These are phyloP conservation scores for Austroboletus novae-zelandiae DNA, from an alignment of 1,284 basidiomycete genomes.

Conservation along the genomic window DNA sequence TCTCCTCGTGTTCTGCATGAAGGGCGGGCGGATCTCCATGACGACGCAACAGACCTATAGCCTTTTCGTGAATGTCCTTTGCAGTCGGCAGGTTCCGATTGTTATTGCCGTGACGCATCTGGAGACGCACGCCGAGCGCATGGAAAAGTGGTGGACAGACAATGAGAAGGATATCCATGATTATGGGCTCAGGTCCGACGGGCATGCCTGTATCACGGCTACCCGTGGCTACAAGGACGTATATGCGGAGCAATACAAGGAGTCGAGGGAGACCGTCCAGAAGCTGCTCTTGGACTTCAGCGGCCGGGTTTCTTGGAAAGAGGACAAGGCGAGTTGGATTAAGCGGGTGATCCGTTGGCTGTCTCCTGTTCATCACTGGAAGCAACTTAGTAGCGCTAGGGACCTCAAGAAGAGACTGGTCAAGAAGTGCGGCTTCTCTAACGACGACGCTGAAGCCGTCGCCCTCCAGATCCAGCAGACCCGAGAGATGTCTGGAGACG, in stretches of 20 bases:
- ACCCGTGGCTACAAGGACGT: slow-evolving; percentile 19
- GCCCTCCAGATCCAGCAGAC: slow-evolving; percentile 20
- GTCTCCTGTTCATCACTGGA: slow-evolving; percentile 11
- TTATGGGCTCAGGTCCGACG: slow-evolving; percentile 22
- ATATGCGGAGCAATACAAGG: slow-evolving; percentile 24
- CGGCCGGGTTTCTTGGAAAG: slow-evolving; percentile 19
- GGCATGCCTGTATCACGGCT: slow-evolving; percentile 32
- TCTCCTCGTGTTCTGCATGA: slow-evolving; percentile 41
- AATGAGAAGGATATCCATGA: slow-evolving; percentile 23
- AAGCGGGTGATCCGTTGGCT: slow-evolving; percentile 25
- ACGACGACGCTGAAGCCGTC: slow-evolving; percentile 19
- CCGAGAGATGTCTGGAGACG: slow-evolving; percentile 5
- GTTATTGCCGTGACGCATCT: slow-evolving; percentile 37
- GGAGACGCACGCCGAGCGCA: slow-evolving; percentile 29
- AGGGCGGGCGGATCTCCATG: slow-evolving; percentile 34
- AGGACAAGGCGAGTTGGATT: slow-evolving; percentile 27
- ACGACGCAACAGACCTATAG: slow-evolving; percentile 32
- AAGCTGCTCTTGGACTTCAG: slow-evolving; percentile 21
- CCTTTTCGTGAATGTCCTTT: slow-evolving; percentile 30
- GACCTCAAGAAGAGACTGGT: slow-evolving; percentile 20
- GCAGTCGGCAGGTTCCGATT: slow-evolving; percentile 33
- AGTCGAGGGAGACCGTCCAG: slow-evolving; percentile 17
- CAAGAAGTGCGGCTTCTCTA: slow-evolving; percentile 26
- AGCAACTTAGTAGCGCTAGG: slow-evolving; percentile 7
- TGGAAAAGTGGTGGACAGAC: slow-evolving; percentile 33